phyloP scores from a whole-genome alignment of 148 eudicot genomes.

The Chenopodium quinoa region DNA sequence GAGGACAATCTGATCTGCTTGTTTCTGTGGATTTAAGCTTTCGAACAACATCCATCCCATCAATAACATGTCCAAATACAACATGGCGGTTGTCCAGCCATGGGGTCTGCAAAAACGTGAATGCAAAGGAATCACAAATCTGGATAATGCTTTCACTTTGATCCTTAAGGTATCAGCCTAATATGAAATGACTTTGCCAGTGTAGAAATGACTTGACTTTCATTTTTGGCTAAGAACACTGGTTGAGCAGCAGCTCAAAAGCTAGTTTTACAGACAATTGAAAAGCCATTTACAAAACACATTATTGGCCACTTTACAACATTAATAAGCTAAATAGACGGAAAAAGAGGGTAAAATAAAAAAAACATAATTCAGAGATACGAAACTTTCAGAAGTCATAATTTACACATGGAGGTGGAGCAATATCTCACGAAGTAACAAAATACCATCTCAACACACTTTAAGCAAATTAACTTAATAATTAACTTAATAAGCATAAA shows the following conservation, averaged over 20 bases:
- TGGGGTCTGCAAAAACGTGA: constrained; percentile 33
- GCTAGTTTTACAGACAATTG: background rate
- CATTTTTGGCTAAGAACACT: background rate
- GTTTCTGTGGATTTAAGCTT: constrained; percentile 48
- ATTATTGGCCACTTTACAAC: background rate
- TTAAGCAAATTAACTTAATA: background rate
- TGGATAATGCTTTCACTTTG: background rate
- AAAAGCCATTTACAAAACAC: background rate
- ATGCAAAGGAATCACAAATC: background rate
- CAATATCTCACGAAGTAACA: background rate
- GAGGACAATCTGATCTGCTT: constrained; percentile 37
- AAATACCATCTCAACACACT: too few relatives aligned
- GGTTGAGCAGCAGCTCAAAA: too few relatives aligned
- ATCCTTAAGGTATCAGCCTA: too few relatives aligned
- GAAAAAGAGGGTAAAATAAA: too few relatives aligned
- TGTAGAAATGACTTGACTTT: too few relatives aligned
- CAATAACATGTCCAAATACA: constrained; percentile 58
- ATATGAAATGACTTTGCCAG: too few relatives aligned
- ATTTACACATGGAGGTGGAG: background rate
- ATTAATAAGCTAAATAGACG: too few relatives aligned
- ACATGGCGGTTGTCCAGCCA: constrained; percentile 59
- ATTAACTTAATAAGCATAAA: background rate
- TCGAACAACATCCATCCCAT: constrained; percentile 50
- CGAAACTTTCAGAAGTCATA: background rate
- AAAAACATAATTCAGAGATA: too few relatives aligned